phyloP scores from a whole-genome alignment of 768 basidiomycete species.

The Gelatoporia subvermispora region DNA sequence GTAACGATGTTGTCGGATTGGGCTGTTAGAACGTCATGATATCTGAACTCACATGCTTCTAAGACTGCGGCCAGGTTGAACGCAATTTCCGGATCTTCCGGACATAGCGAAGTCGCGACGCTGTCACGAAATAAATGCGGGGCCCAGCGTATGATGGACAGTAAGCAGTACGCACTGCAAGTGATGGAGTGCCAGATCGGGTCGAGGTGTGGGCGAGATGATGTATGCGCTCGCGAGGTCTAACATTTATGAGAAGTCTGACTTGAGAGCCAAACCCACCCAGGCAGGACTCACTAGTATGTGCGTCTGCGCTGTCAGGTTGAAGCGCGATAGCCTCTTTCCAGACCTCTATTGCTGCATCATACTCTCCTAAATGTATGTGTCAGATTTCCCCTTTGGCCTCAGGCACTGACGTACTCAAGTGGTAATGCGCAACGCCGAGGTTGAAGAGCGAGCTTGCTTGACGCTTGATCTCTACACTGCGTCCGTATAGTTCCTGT shows the following conservation, averaged over 20 bases:
- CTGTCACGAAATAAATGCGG: conserved; percentile 40
- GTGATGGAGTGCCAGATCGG: conserved; percentile 84
- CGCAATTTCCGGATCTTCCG: conserved; percentile 87
- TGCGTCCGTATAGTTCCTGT: conserved; percentile 60
- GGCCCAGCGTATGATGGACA: conserved; percentile 23
- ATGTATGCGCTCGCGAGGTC: conserved; percentile 90
- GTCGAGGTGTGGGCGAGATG: conserved; percentile 70
- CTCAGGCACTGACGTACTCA: conserved; percentile 49
- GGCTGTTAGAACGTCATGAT: neutral
- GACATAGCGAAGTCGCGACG: conserved; percentile 75
- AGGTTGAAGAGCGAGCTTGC: conserved; percentile 84
- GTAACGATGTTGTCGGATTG: conserved; percentile 1
- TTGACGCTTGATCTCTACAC: conserved; percentile 73
- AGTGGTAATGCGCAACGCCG: conserved; percentile 85
- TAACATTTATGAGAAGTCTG: conserved; percentile 20
- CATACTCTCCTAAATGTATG: conserved; percentile 66
- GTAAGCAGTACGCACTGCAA: conserved; percentile 57
- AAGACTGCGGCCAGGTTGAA: conserved; percentile 90
- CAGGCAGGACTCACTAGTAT: conserved; percentile 66
- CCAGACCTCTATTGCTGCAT: conserved; percentile 82
- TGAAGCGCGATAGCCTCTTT: conserved; percentile 78
- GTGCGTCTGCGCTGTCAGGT: conserved; percentile 80
- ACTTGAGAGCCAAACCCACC: conserved; percentile 14
- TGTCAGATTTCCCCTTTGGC: conserved; percentile 1
- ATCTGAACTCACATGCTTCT: conserved; percentile 65